Evolutionary conservation across 2,329 filamentous ascomycete species (phyloP), one percentile per base, ranked within the genome.

Genomic region (Penicillium italicum): DNA sequence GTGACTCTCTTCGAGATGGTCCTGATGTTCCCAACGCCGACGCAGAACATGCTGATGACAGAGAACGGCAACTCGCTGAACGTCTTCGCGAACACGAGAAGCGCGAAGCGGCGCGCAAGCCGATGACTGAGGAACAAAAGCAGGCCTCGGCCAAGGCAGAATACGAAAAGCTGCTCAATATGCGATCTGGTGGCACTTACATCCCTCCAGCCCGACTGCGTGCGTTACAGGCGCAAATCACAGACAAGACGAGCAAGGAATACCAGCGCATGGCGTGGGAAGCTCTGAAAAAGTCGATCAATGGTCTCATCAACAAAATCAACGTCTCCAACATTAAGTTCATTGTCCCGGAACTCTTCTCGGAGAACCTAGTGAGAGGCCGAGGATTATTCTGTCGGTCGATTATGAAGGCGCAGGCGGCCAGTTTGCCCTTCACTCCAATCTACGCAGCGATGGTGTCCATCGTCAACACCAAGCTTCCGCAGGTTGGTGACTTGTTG

Each of bases 211-310:
- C 93, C 50, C 84, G 91, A 65, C 80, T 99, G 69, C 86, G 91
- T 65, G 93, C 93, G 37, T 83, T 99, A 58, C 94, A 99, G 78
- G 90, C 92, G 50, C 91, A 96, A 76, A 96, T 99, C 74, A 97
- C 91, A 59, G 94, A 99, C 77, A 96, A 96, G 80, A 87, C 84
- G 52, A 95, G 88, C 75, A 95, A 96, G 75, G 94, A 97, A 77
- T 97, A 96, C 72, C 94, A 97, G 82, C 90, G 94, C 67, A 96
- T 99, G 90, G 91, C 92, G 9, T 99, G 94, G 94, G 94, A 99
- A 76, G 93, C 93, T 12, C 79, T 99, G 69, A 99, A 99, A 79
- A 99, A 99, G 80, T 94, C 90, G 46, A 96, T 99, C 77, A 97
- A 99, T 72, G 94, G 94, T 66, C 79, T 99, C 62, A 96, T 99